Evolutionary conservation across 2,329 filamentous ascomycete genomes (phyloP).

Genomic region (Helminthosporium solani): DNA sequence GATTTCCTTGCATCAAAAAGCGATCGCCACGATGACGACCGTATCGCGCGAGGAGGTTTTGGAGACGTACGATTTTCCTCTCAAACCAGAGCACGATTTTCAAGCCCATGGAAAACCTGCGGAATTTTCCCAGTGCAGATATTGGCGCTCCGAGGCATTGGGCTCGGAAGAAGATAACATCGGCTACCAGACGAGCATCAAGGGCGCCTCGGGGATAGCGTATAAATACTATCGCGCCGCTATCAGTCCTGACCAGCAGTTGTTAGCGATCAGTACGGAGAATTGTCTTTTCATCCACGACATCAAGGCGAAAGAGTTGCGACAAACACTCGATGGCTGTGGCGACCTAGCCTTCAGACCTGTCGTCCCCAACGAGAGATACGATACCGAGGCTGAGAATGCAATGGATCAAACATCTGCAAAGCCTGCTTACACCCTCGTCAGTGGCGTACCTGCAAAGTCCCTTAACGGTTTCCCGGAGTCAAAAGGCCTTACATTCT

Average conservation of each 20-base stretch:
- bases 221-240: slow-evolving; percentile 4
- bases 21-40: neutral
- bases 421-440: slow-evolving; percentile 22
- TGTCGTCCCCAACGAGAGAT: neutral
- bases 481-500: slow-evolving; percentile 19
- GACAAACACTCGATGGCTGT: slow-evolving; percentile 25
- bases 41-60: slow-evolving; percentile 9
- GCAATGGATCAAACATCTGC: neutral
- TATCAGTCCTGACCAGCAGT: slow-evolving; percentile 22
- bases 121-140: slow-evolving; percentile 6
- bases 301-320: slow-evolving; percentile 21
- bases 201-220: neutral
- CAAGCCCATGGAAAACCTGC: slow-evolving; percentile 2
- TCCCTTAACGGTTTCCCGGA: neutral
- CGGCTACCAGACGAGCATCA: neutral
- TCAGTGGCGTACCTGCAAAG: slow-evolving; percentile 16
- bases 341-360: slow-evolving; percentile 21
- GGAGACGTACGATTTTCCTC: slow-evolving; percentile 10
- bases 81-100: slow-evolving; percentile 11
- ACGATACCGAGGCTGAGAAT: neutral
- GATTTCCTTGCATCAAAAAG: too few relatives aligned
- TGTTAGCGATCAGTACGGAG: slow-evolving; percentile 24
- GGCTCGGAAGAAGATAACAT: slow-evolving; percentile 2
- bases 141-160: slow-evolving; percentile 4
- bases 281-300: slow-evolving; percentile 22